These are phyloP conservation scores for Staphylotrichum longicolle DNA, from an alignment of 495 filamentous ascomycete genomes.

Conservation along the genomic window DNA sequence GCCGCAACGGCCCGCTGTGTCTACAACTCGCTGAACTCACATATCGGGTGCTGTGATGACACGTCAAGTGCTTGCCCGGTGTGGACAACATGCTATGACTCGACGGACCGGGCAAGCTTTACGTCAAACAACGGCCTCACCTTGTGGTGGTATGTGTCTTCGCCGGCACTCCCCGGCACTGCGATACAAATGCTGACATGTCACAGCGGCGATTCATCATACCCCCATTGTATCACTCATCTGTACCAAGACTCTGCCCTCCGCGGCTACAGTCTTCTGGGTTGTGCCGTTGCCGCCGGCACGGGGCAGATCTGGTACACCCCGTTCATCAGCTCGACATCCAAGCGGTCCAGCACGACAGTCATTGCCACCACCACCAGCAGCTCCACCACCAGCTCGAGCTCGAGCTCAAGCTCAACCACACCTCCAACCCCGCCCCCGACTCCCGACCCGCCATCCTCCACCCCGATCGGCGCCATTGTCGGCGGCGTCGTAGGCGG, in stretches of 20 bases:
- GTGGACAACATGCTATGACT: conserved; percentile 28
- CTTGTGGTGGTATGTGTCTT: conserved; percentile 26
- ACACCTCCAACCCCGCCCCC: conserved; percentile 4
- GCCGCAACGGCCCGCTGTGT: conserved; percentile 22
- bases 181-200: neutral
- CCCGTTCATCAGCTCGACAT: conserved; percentile 9
- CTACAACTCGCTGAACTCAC: conserved; percentile 24
- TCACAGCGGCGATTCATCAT: conserved; percentile 23
- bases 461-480: conserved; percentile 21
- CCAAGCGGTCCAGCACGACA: neutral
- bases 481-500: conserved; percentile 22
- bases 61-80: conserved; percentile 19
- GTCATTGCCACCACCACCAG: neutral
- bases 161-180: neutral
- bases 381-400: neutral
- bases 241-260: conserved; percentile 20
- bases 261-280: conserved; percentile 28
- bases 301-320: conserved; percentile 31
- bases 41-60: conserved; percentile 34
- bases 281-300: conserved; percentile 33
- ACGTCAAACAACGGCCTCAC: conserved; percentile 30
- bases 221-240: conserved; percentile 32
- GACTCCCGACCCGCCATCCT: conserved; percentile 8
- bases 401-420: conserved; percentile 1
- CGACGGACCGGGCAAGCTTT: conserved; percentile 15